phyloP scores from a whole-genome alignment of 139 green algal species.

The Tetratostichococcus sp. region DNA sequence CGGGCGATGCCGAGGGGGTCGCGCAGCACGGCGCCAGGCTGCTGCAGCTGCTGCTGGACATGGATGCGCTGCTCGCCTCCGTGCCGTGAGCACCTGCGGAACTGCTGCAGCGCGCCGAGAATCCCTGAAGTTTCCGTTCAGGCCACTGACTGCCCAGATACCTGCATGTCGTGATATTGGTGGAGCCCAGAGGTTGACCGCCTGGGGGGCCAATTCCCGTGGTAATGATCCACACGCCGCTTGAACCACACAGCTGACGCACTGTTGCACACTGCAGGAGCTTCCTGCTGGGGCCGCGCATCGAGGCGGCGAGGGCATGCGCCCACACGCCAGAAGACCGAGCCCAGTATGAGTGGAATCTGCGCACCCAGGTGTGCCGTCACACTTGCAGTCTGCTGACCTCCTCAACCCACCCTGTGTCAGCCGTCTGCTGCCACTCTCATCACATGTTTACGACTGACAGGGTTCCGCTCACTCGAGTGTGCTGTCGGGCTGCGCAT shows the following conservation, averaged over 20 bases:
- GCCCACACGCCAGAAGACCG: constrained; percentile 10
- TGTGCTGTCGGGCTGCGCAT: no score
- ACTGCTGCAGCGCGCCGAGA: not conserved
- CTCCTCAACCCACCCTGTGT: no score
- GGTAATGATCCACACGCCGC: no score
- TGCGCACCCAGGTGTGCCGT: constrained; percentile 22
- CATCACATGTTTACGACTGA: no score
- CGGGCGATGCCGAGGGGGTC: constrained; percentile 1
- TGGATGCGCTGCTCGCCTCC: constrained; percentile 34
- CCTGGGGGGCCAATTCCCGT: no score
- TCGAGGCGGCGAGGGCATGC: constrained; percentile 13
- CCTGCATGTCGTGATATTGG: no score
- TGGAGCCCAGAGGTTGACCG: no score
- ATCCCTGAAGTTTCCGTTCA: no score
- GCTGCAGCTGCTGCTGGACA: constrained; percentile 32
- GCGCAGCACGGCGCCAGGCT: not conserved
- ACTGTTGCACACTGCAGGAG: no score
- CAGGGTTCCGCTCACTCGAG: no score
- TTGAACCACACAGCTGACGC: not conserved
- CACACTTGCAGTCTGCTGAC: not conserved
- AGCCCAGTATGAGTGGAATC: constrained; percentile 33
- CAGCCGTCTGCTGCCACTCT: no score
- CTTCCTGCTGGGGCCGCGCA: constrained; percentile 34
- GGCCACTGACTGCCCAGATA: not conserved
- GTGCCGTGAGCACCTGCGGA: not conserved